phyloP scores from a whole-genome alignment of 2,329 filamentous ascomycete genomes.

The Epichloe sibirici region DNA sequence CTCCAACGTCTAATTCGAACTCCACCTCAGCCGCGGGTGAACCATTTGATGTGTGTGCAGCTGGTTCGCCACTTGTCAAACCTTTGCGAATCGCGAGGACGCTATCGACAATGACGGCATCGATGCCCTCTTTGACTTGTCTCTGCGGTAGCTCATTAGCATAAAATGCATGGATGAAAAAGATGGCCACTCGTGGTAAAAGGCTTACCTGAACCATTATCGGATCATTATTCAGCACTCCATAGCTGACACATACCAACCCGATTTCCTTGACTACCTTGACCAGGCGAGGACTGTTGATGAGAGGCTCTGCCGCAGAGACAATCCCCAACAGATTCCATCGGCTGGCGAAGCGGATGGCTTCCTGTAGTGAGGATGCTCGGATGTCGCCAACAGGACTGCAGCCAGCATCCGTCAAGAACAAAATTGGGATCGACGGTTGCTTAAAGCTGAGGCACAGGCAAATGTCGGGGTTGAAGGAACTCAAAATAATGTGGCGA shows the following conservation, averaged over 20 bases:
- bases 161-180: neutral
- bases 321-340: conserved; percentile 95
- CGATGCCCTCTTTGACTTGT: conserved; percentile 91
- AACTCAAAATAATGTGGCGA: conserved; percentile 93
- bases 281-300: conserved; percentile 79
- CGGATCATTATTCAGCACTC: conserved; percentile 78
- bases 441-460: conserved; percentile 93
- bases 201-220: conserved; percentile 62
- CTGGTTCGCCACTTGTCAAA: conserved; percentile 41
- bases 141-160: conserved; percentile 34
- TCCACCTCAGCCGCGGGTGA: neutral
- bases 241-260: conserved; percentile 89
- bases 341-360: conserved; percentile 81
- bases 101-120: conserved; percentile 93
- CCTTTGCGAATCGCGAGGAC: conserved; percentile 89
- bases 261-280: conserved; percentile 89
- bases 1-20: neutral
- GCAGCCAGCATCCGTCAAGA: conserved; percentile 83
- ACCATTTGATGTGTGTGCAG: neutral
- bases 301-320: conserved; percentile 73
- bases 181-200: neutral
- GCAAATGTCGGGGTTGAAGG: conserved; percentile 95
- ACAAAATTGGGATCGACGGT: conserved; percentile 88
- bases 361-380: conserved; percentile 86
- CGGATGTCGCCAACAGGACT: conserved; percentile 74